Conservation (phyloP, 2,329 filamentous ascomycete species). For the Beauveria varroae region DNA sequence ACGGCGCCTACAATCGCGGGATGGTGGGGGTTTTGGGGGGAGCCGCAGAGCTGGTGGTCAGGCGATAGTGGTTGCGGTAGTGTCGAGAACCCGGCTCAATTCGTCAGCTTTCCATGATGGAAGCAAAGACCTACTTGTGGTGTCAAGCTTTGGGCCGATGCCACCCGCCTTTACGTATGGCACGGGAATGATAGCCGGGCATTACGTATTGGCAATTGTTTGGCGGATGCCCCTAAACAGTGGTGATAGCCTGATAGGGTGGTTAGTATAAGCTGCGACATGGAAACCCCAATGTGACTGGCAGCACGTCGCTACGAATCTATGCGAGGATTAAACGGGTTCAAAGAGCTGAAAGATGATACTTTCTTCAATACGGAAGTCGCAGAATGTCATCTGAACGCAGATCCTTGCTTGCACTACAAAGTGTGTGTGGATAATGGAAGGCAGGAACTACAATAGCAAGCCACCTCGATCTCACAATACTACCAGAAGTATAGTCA, state of each 20-base stretch:
- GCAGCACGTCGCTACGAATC: no score
- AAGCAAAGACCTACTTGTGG: not conserved
- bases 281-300: not conserved
- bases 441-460: no score
- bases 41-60: not conserved
- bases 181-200: not conserved
- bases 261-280: not conserved
- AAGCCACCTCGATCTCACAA: no score
- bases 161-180: not conserved
- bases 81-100: not conserved
- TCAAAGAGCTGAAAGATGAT: no score
- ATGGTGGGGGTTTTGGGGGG: slow-evolving; percentile 1
- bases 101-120: not conserved
- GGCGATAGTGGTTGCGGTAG: no score
- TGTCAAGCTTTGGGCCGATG: not conserved
- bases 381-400: no score
- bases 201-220: slow-evolving; percentile 7
- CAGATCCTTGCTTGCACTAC: no score
- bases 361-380: no score
- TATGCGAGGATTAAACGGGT: no score
- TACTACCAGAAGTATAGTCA: no score
- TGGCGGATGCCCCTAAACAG: not conserved
- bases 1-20: not conserved
- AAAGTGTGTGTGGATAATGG: no score
- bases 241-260: not conserved